These are phyloP conservation scores for Croton setiger DNA, from an alignment of 441 rosid genomes.

Conservation along the genomic window DNA sequence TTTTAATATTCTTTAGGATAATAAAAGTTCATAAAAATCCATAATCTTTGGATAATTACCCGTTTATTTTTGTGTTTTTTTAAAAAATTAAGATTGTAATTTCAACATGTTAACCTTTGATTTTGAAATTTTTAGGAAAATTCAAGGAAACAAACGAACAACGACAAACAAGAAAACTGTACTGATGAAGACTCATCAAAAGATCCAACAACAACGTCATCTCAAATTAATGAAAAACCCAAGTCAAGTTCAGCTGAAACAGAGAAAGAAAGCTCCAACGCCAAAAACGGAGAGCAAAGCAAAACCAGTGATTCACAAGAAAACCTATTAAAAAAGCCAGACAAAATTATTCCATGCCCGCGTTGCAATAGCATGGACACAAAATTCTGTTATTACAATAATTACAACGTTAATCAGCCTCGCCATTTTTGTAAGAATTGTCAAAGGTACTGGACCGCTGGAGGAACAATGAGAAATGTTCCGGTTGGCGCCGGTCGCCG, in stretches of 20 bases:
- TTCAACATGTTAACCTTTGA: neutral
- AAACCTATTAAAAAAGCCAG: conserved; percentile 52
- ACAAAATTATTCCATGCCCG: conserved; percentile 64
- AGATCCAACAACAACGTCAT: conserved; percentile 14
- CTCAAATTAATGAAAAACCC: conserved; percentile 15
- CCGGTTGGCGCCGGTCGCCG: conserved; percentile 78
- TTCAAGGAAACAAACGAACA: conserved; percentile 13
- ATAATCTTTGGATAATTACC: neutral
- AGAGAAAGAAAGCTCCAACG: conserved; percentile 22
- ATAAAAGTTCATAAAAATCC: neutral
- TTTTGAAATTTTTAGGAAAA: conserved; percentile 20
- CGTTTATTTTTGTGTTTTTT: too few species aligned
- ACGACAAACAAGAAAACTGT: conserved; percentile 24
- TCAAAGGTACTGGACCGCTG: conserved; percentile 83
- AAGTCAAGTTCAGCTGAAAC: conserved; percentile 28
- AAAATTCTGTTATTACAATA: conserved; percentile 70
- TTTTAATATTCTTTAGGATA: neutral
- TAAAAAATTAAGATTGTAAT: neutral
- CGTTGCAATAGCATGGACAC: conserved; percentile 72
- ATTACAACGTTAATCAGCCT: conserved; percentile 73
- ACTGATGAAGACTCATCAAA: conserved; percentile 16
- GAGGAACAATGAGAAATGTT: conserved; percentile 77
- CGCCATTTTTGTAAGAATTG: conserved; percentile 78
- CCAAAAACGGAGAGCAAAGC: conserved; percentile 37
- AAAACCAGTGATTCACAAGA: conserved; percentile 37